These are phyloP conservation scores for Rhizopogon rudus DNA, from an alignment of 768 basidiomycete species.

Conservation along the genomic window DNA sequence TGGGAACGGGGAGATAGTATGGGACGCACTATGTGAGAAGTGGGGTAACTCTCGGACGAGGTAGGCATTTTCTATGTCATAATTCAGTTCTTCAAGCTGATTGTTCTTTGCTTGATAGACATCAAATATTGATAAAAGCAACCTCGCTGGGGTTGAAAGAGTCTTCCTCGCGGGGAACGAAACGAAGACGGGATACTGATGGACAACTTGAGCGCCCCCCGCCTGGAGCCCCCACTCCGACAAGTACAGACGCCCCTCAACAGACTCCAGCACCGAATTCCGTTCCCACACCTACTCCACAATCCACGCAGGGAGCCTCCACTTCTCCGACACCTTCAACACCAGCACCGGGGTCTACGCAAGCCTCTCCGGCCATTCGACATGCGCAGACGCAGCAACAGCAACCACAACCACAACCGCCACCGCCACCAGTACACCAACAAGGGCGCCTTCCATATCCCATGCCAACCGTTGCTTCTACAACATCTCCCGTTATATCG, in stretches of 20 bases:
- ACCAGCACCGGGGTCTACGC: constrained; percentile 22
- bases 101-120: constrained; percentile 35
- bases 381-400: constrained; percentile 27
- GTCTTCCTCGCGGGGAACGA: constrained; percentile 58
- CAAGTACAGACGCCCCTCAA: constrained; percentile 13
- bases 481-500: constrained; percentile 52
- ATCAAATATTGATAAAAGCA: constrained; percentile 81
- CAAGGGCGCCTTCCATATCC: constrained; percentile 50
- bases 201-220: constrained; percentile 25
- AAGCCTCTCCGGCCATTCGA: constrained; percentile 31
- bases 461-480: constrained; percentile 67
- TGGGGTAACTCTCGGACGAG: constrained; percentile 74
- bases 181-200: constrained; percentile 50
- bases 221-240: constrained; percentile 14
- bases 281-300: constrained; percentile 22
- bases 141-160: constrained; percentile 76
- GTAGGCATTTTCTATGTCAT: constrained; percentile 31
- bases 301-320: constrained; percentile 22
- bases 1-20: constrained; percentile 50
- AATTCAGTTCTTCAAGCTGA: neutral
- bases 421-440: constrained; percentile 11
- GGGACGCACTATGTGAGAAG: constrained; percentile 72
- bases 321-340: constrained; percentile 30
- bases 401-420: constrained; percentile 7
- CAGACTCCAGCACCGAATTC: constrained; percentile 26